Evolutionary conservation across 2,329 filamentous ascomycete genomes (phyloP).

Genomic region (Cadophora luteo-olivacea): DNA sequence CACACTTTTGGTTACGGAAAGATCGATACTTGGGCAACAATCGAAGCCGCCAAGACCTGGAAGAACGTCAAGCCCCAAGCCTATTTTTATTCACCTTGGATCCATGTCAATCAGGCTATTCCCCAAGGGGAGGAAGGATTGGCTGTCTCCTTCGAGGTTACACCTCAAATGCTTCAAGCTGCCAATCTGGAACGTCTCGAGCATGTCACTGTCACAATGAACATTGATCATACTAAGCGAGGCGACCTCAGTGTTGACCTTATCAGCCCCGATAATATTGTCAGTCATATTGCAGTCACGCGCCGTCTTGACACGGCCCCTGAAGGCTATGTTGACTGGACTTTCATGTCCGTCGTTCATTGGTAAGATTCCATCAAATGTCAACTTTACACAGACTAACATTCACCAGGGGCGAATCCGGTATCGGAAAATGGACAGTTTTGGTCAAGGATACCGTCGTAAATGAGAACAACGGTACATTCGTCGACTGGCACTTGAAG

Average conservation of each 20-base stretch:
- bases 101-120: conserved; percentile 84
- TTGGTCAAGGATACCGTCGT: conserved; percentile 83
- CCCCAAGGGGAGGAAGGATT: conserved; percentile 86
- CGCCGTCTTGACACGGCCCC: conserved; percentile 71
- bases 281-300: conserved; percentile 82
- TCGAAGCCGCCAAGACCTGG: conserved; percentile 87
- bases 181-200: conserved; percentile 89
- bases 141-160: conserved; percentile 81
- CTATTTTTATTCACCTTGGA: conserved; percentile 93
- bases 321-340: conserved; percentile 90
- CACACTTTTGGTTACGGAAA: conserved; percentile 97
- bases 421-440: conserved; percentile 88
- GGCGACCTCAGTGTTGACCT: conserved; percentile 94
- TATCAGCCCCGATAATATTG: conserved; percentile 79
- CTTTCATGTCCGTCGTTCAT: conserved; percentile 97
- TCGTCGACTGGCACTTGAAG: conserved; percentile 91
- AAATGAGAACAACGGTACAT: conserved; percentile 79
- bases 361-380: conserved; percentile 64
- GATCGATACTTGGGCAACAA: conserved; percentile 84
- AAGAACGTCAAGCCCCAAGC: conserved; percentile 91
- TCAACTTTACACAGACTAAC: conserved; percentile 42
- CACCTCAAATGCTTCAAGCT: conserved; percentile 76
- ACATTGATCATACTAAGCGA: conserved; percentile 83
- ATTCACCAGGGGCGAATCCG: conserved; percentile 76
- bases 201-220: conserved; percentile 98